Evolutionary conservation across 176 grass and related monocot species (phyloP).

Genomic region (Thalia dealbata): DNA sequence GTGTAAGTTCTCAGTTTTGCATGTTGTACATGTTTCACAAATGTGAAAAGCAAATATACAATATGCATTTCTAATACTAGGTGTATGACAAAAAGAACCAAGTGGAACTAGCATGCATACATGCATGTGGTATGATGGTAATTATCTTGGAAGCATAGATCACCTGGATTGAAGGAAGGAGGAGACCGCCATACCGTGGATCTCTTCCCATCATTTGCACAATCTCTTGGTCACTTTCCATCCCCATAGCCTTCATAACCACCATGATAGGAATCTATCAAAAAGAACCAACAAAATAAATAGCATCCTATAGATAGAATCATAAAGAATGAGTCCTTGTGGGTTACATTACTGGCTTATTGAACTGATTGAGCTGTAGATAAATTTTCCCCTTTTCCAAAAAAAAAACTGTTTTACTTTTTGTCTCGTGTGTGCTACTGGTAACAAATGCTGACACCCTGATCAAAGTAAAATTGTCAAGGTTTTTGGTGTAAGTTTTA

Average conservation of each 20-base stretch:
- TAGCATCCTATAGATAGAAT: slow-evolving; percentile 5
- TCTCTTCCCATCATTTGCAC: slow-evolving; percentile 95
- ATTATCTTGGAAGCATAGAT: not conserved
- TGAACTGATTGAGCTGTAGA: slow-evolving; percentile 85
- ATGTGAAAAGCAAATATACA: not conserved
- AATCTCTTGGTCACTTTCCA: slow-evolving; percentile 88
- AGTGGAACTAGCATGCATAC: not conserved
- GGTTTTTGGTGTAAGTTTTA: not conserved
- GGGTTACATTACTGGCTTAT: slow-evolving; percentile 49
- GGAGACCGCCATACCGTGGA: slow-evolving; percentile 63
- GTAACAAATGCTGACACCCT: slow-evolving; percentile 91
- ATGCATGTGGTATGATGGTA: not conserved
- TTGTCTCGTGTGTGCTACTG: slow-evolving; percentile 90
- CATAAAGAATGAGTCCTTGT: not conserved
- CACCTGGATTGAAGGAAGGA: slow-evolving; percentile 89
- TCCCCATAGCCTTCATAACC: slow-evolving; percentile 98
- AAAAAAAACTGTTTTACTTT: slow-evolving; percentile 85
- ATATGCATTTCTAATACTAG: not conserved
- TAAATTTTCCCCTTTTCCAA: slow-evolving; percentile 89
- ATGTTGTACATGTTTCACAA: not conserved
- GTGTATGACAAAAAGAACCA: not conserved
- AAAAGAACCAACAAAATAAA: slow-evolving; percentile 17
- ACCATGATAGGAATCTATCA: slow-evolving; percentile 90
- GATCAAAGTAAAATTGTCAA: slow-evolving; percentile 25
- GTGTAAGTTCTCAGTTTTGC: not conserved